Evolutionary conservation across 495 filamentous ascomycete species (phyloP).

Genomic region (Neurospora sp.): DNA sequence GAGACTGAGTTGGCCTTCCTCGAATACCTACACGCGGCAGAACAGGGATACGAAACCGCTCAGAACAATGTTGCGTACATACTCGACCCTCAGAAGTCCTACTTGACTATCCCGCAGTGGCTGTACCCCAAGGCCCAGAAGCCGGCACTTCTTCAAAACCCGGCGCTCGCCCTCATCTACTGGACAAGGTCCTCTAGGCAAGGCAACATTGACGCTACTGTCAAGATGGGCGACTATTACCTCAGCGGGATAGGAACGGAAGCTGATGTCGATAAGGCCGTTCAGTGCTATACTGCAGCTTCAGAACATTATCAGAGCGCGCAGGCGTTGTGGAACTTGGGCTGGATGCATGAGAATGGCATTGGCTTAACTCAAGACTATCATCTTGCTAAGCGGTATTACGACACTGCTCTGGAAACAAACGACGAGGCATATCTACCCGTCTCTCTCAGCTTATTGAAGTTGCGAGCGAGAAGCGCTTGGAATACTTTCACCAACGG

Average conservation of each 20-base stretch:
- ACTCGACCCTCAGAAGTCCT: slow-evolving; percentile 65
- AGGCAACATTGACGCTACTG: slow-evolving; percentile 80
- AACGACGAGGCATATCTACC: slow-evolving; percentile 94
- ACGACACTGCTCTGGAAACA: slow-evolving; percentile 82
- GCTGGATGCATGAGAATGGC: slow-evolving; percentile 99
- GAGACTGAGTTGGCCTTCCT: slow-evolving; percentile 79
- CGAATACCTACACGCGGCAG: slow-evolving; percentile 81
- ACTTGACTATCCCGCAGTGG: slow-evolving; percentile 31
- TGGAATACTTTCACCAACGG: slow-evolving; percentile 93
- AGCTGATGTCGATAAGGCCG: slow-evolving; percentile 74
- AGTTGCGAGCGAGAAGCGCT: slow-evolving; percentile 71
- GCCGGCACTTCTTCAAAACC: slow-evolving; percentile 53
- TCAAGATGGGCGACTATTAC: slow-evolving; percentile 99
- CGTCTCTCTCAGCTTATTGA: slow-evolving; percentile 77
- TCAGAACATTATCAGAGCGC: slow-evolving; percentile 85
- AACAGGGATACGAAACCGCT: slow-evolving; percentile 88
- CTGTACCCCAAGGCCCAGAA: slow-evolving; percentile 25
- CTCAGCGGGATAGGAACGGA: slow-evolving; percentile 66
- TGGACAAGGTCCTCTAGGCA: slow-evolving; percentile 96
- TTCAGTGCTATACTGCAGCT: slow-evolving; percentile 82
- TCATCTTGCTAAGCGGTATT: slow-evolving; percentile 92
- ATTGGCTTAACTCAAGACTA: slow-evolving; percentile 91
- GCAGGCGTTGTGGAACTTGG: slow-evolving; percentile 93
- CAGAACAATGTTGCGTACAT: slow-evolving; percentile 93
- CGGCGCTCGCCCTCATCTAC: slow-evolving; percentile 75